phyloP scores from a whole-genome alignment of 306 rosid species.

The Malus asiatica region DNA sequence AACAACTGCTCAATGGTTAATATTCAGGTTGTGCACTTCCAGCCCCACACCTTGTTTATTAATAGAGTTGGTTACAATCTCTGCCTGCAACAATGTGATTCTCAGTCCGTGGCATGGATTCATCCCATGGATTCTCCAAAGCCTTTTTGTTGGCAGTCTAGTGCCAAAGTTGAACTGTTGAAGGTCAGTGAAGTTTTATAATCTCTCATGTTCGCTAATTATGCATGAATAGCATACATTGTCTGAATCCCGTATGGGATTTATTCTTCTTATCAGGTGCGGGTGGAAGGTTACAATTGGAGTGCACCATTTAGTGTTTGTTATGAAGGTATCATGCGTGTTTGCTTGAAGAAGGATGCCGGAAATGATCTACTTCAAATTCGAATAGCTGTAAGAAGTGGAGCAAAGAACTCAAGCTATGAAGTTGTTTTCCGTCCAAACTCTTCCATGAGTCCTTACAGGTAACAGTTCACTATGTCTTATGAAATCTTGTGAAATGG shows the following conservation, averaged over 20 bases:
- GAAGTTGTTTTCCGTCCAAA: conserved; percentile 85
- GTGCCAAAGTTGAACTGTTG: conserved; percentile 71
- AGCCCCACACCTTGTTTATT: conserved; percentile 69
- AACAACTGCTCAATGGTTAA: conserved; percentile 20
- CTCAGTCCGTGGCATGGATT: conserved; percentile 73
- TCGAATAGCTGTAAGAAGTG: conserved; percentile 84
- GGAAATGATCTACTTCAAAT: conserved; percentile 53
- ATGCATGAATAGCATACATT: conserved; percentile 1
- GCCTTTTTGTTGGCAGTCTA: conserved; percentile 72
- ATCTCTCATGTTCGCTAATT: neutral
- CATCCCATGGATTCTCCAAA: conserved; percentile 89
- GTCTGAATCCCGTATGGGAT: conserved; percentile 14
- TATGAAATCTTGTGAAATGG: neutral
- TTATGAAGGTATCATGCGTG: conserved; percentile 76
- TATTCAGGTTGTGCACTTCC: conserved; percentile 79
- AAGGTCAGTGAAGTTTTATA: conserved; percentile 40
- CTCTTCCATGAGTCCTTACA: conserved; percentile 77
- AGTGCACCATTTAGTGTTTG: conserved; percentile 81
- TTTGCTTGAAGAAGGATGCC: conserved; percentile 53
- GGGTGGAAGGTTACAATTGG: conserved; percentile 83
- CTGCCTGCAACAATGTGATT: conserved; percentile 81
- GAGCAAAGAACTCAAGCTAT: conserved; percentile 68
- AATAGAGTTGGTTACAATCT: conserved; percentile 84
- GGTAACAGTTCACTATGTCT: conserved; percentile 38
- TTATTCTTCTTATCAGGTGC: conserved; percentile 43